These are phyloP conservation scores for Guyanaporus albipodus DNA, from an alignment of 768 basidiomycete genomes.

Conservation along the genomic window DNA sequence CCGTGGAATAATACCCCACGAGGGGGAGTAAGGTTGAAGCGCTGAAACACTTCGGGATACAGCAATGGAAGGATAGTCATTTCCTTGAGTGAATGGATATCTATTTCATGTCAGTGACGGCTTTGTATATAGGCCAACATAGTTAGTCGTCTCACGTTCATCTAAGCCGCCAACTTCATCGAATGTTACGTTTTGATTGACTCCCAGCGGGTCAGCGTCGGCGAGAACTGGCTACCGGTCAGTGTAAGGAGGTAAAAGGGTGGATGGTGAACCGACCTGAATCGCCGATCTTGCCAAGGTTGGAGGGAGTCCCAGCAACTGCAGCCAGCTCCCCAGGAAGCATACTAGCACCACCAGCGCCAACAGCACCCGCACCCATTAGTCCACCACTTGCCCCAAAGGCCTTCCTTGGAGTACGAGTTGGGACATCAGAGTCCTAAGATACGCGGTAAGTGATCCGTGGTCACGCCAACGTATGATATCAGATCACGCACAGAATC, in stretches of 20 bases:
- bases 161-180: conserved; percentile 96
- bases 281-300: conserved; percentile 81
- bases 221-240: conserved; percentile 60
- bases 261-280: conserved; percentile 50
- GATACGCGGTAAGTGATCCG: conserved; percentile 1
- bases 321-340: conserved; percentile 57
- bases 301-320: conserved; percentile 73
- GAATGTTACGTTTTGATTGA: conserved; percentile 90
- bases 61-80: conserved; percentile 95
- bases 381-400: conserved; percentile 52
- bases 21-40: conserved; percentile 91
- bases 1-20: conserved; percentile 97
- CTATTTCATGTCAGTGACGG: conserved; percentile 35
- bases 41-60: conserved; percentile 96
- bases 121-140: background rate
- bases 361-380: conserved; percentile 44
- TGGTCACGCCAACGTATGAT: background rate
- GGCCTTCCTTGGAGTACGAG: conserved; percentile 66
- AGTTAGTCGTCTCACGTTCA: conserved; percentile 62
- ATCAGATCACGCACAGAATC: conserved; percentile 52
- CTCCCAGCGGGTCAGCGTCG: conserved; percentile 93
- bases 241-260: conserved; percentile 12
- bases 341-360: conserved; percentile 52
- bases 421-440: conserved; percentile 69
- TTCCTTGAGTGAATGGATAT: conserved; percentile 95